These are phyloP conservation scores for Botrytis paeoniae DNA, from an alignment of 2,329 filamentous ascomycete species.

Conservation along the genomic window DNA sequence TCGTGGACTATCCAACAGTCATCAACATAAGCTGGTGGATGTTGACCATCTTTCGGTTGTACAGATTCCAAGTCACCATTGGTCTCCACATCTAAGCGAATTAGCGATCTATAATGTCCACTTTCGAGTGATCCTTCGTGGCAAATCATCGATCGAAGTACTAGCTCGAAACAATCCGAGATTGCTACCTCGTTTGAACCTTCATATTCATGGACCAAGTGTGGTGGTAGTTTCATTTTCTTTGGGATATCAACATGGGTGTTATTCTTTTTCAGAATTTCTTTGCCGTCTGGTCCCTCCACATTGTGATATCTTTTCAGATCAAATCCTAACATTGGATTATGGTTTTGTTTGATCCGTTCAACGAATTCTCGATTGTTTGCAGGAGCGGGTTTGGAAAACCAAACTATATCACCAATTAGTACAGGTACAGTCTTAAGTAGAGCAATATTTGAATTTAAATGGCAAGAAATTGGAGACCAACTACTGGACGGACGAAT, in stretches of 20 bases:
- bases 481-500: conserved; percentile 80
- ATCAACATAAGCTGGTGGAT: conserved; percentile 64
- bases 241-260: conserved; percentile 91
- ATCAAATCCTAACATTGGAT: conserved; percentile 88
- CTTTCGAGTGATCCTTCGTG: conserved; percentile 84
- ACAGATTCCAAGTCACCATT: conserved; percentile 56
- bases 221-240: conserved; percentile 76
- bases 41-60: conserved; percentile 43
- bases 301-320: conserved; percentile 73
- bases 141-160: conserved; percentile 87
- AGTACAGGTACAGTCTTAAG: conserved; percentile 33
- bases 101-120: conserved; percentile 87
- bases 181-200: conserved; percentile 60
- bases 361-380: conserved; percentile 80
- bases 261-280: conserved; percentile 59
- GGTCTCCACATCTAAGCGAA: conserved; percentile 68
- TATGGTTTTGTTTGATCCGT: conserved; percentile 71
- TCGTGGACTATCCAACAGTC: conserved; percentile 90
- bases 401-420: conserved; percentile 66
- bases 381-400: conserved; percentile 63
- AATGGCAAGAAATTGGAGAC: conserved; percentile 40
- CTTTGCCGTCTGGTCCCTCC: conserved; percentile 65
- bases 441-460: conserved; percentile 23
- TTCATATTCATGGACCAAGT: conserved; percentile 81
- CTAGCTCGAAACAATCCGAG: conserved; percentile 88